These are phyloP conservation scores for Sutorius eximius DNA, from an alignment of 1,284 basidiomycete species.

Conservation along the genomic window DNA sequence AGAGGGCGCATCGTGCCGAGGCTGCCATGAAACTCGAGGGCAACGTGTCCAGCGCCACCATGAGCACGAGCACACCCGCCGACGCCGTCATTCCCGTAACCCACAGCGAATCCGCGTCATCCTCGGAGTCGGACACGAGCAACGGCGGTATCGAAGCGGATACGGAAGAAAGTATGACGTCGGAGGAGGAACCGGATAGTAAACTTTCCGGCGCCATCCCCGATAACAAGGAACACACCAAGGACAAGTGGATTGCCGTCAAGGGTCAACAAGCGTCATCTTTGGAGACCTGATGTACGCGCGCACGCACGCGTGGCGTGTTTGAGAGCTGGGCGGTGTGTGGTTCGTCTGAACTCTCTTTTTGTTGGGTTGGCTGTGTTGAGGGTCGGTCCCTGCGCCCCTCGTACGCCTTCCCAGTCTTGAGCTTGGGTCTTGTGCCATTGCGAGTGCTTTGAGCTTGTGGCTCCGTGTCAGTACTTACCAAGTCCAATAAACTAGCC, in stretches of 20 bases:
- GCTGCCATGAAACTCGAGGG: constrained; percentile 36
- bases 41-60: constrained; percentile 22
- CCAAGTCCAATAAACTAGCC: constrained; percentile 23
- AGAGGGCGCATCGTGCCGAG: constrained; percentile 48
- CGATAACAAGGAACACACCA: constrained; percentile 35
- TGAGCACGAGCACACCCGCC: constrained; percentile 29
- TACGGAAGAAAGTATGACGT: constrained; percentile 70
- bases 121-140: constrained; percentile 57
- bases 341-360: constrained; percentile 16
- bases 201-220: constrained; percentile 36
- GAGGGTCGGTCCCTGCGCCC: neutral
- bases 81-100: constrained; percentile 31
- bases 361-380: constrained; percentile 6
- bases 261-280: constrained; percentile 36
- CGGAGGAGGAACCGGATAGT: constrained; percentile 59
- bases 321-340: neutral
- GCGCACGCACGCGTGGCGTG: neutral
- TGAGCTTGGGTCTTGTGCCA: constrained; percentile 16
- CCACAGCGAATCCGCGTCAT: constrained; percentile 34
- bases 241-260: constrained; percentile 76
- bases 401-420: neutral
- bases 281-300: constrained; percentile 11
- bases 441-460: constrained; percentile 14
- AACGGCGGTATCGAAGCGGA: constrained; percentile 65
- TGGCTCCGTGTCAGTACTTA: constrained; percentile 23